Evolutionary conservation across 1,284 basidiomycete species (phyloP), one percentile per base, ranked within the genome.

Genomic region (Cystobasidium slooffiae): DNA sequence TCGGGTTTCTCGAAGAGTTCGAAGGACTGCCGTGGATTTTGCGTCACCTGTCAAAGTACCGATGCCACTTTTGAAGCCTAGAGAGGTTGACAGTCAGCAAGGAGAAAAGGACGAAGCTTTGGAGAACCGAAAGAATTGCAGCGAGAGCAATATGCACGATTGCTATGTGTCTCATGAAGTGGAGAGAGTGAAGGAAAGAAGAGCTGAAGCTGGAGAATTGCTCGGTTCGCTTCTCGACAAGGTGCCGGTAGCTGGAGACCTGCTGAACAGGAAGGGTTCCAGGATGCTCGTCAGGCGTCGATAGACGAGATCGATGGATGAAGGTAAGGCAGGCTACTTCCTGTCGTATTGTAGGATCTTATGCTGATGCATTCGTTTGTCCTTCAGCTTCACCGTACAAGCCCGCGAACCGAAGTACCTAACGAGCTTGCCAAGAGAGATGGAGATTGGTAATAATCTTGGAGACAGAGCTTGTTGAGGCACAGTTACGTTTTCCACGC

Each of bases 31-130:
- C 9, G 18, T 22, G 41, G 52, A 55, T 4, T 69, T 61, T 46
- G 55, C 20, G 14, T 43, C n/a, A 39, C 69, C 69, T 44, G 22
- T 14, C 4, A 63, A 49, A 2, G 70, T 73, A 16, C 70, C 70
- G 4, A 65, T 73, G 62, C 70, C 70, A 43, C 52, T 73, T 12
- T 62, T 65, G 59, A 55, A 52, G 41, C 70, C 70, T 18, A 24
- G 70, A 41, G 62, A 64, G 43, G 55, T 47, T 18, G 70, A 73
- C n/a, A 53, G 49, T 6, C 62, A 73, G 24, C 55, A 64, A 8
- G 70, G 70, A 46, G 70, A 73, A 39, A 53, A 63, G 22, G 70
- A 73, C 37, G 70, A 58, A 37, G 44, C 14, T 20, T 63, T 73
- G 6, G 70, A 65, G 20, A 53, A 73, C 43, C 41, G 52, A 46